Percentiles rank a stretch among this genome's conserved stretches.
These are phyloP conservation scores for Eimeria praecox DNA, from an alignment of 169 alveolate species.

Conservation along the genomic window DNA sequence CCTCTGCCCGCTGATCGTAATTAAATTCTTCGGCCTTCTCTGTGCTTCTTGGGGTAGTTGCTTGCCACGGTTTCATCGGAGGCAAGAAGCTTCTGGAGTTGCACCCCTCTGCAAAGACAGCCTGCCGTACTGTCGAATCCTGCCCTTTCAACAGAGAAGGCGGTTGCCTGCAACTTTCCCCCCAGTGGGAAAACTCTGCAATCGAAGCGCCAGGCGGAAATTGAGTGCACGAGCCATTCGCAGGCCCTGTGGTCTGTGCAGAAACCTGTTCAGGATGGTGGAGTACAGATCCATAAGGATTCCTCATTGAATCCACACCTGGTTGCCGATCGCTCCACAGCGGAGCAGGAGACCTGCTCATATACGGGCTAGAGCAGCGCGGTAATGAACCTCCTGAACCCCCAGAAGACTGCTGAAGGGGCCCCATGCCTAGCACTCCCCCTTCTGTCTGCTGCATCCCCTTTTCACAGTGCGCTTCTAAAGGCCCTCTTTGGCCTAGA, in stretches of 20 bases:
- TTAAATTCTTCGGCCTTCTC: background rate
- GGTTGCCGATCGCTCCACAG: slow-evolving; percentile 24
- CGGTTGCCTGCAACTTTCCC: background rate
- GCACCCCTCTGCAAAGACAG: background rate
- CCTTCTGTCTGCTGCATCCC: background rate
- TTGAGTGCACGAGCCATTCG: background rate
- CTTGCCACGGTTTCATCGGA: background rate
- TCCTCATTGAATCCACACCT: background rate
- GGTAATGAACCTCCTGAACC: background rate
- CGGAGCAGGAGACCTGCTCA: background rate
- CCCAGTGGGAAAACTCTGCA: background rate
- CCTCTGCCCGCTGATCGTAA: slow-evolving; percentile 17
- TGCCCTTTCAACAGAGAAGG: background rate
- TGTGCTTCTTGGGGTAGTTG: background rate
- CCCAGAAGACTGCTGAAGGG: background rate
- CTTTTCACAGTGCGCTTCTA: background rate
- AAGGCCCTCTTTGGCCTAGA: background rate
- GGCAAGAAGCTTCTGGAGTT: background rate
- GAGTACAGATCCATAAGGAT: background rate
- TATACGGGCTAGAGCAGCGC: background rate
- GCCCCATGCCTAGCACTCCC: background rate
- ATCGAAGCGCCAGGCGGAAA: background rate
- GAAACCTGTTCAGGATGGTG: background rate
- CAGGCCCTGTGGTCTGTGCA: background rate
- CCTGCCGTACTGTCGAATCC: background rate